These are phyloP conservation scores for Lyophyllum decastes DNA, from an alignment of 768 basidiomycete genomes.

Conservation along the genomic window DNA sequence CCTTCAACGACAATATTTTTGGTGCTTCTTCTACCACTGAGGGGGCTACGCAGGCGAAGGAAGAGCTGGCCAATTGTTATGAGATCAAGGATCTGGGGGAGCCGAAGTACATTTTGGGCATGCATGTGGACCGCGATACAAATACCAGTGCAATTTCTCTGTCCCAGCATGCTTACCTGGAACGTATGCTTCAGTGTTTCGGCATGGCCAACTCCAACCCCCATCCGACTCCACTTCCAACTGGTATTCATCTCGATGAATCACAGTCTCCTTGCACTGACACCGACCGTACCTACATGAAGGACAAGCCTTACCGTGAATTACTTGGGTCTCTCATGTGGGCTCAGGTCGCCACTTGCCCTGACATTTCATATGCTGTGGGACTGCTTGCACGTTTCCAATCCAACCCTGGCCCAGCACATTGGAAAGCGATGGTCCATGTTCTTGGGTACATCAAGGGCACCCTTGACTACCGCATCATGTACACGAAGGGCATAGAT, in stretches of 20 bases:
- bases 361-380: constrained; percentile 27
- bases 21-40: neutral
- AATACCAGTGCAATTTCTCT: constrained; percentile 25
- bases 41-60: neutral
- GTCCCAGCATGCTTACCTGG: constrained; percentile 32
- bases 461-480: constrained; percentile 24
- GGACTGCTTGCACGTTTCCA: constrained; percentile 21
- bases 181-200: constrained; percentile 3
- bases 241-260: neutral
- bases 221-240: neutral
- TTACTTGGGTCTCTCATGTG: constrained; percentile 25
- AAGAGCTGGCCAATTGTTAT: neutral
- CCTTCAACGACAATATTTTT: neutral
- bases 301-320: constrained; percentile 25
- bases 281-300: constrained; percentile 17
- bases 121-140: constrained; percentile 28
- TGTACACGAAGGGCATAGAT: constrained; percentile 11
- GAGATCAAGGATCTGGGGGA: neutral
- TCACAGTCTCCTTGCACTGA: neutral
- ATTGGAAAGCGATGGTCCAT: constrained; percentile 40
- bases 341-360: constrained; percentile 24
- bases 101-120: constrained; percentile 25
- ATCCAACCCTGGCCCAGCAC: constrained; percentile 25
- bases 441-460: constrained; percentile 36
- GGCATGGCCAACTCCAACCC: neutral